phyloP scores from a whole-genome alignment of 495 filamentous ascomycete genomes.

The Penicillium dipodomyicola region DNA sequence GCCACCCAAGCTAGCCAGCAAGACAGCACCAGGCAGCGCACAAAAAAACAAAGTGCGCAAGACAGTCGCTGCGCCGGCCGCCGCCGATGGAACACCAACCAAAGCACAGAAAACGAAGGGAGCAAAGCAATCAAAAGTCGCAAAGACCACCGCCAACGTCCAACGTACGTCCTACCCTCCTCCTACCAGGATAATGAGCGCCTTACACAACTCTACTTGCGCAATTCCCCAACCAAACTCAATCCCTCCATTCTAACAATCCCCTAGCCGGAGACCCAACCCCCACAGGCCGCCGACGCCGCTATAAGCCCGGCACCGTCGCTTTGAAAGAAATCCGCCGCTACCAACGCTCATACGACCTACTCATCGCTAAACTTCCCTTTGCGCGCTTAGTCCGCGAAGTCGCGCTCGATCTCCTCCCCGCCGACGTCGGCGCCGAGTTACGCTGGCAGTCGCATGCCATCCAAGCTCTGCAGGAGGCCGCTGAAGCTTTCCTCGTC shows the following conservation, averaged over 20 bases:
- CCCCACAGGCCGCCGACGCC: slow-evolving; percentile 57
- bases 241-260: slow-evolving; percentile 4
- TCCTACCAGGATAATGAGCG: neutral
- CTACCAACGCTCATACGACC: slow-evolving; percentile 79
- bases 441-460: slow-evolving; percentile 92
- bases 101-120: slow-evolving; percentile 22
- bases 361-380: slow-evolving; percentile 76
- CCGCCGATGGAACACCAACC: slow-evolving; percentile 10
- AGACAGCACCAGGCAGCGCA: slow-evolving; percentile 1
- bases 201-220: neutral
- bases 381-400: slow-evolving; percentile 89
- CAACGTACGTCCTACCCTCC: slow-evolving; percentile 35
- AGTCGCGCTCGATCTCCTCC: slow-evolving; percentile 63
- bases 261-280: slow-evolving; percentile 67
- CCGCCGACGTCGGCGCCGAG: slow-evolving; percentile 50
- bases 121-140: slow-evolving; percentile 12
- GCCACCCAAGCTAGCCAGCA: slow-evolving; percentile 20
- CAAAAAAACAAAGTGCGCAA: slow-evolving; percentile 13
- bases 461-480: slow-evolving; percentile 86
- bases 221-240: neutral
- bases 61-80: slow-evolving; percentile 2
- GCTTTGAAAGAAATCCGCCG: slow-evolving; percentile 83
- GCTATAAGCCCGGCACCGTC: slow-evolving; percentile 81
- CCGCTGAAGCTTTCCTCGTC: slow-evolving; percentile 87
- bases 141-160: slow-evolving; percentile 33